phyloP scores from a whole-genome alignment of 352 stramenopile genomes.

The Phytophthora hibernalis region DNA sequence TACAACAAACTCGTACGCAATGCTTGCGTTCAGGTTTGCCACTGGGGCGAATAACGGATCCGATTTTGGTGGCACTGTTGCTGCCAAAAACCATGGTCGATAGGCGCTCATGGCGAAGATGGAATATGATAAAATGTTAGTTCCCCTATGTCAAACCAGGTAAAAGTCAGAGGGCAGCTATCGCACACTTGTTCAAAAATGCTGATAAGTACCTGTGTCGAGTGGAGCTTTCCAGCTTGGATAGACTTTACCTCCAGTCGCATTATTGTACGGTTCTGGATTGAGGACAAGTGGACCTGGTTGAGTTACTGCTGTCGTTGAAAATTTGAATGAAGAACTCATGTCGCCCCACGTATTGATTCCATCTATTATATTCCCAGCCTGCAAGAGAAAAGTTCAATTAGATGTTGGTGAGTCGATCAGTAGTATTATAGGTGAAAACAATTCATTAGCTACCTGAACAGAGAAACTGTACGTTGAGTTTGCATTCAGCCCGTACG shows the following conservation, averaged over 20 bases:
- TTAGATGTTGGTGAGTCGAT: background rate
- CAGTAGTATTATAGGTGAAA: background rate
- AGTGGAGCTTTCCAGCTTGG: conserved; percentile 54
- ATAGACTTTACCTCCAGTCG: conserved; percentile 65
- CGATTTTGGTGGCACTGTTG: conserved; percentile 11
- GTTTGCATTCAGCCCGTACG: conserved; percentile 41
- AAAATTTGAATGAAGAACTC: conserved; percentile 40
- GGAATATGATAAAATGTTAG: conserved; percentile 43
- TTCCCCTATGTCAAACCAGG: conserved; percentile 34
- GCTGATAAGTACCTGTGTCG: conserved; percentile 47
- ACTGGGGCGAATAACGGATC: conserved; percentile 24
- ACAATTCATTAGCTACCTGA: conserved; percentile 40
- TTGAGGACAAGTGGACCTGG: conserved; percentile 43
- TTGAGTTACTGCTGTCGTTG: conserved; percentile 39
- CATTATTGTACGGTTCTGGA: conserved; percentile 10
- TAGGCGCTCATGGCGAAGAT: conserved; percentile 43
- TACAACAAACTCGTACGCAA: conserved; percentile 62
- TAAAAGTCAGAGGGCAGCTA: background rate
- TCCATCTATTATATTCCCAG: conserved; percentile 45
- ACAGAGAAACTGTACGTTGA: conserved; percentile 55
- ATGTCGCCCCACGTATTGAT: conserved; percentile 57
- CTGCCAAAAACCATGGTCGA: conserved; percentile 39
- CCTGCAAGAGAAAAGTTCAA: conserved; percentile 35
- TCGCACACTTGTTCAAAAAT: background rate
- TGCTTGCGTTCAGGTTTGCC: conserved; percentile 43